phyloP scores from a whole-genome alignment of 441 rosid species.

The Gossypium schwendimanii region DNA sequence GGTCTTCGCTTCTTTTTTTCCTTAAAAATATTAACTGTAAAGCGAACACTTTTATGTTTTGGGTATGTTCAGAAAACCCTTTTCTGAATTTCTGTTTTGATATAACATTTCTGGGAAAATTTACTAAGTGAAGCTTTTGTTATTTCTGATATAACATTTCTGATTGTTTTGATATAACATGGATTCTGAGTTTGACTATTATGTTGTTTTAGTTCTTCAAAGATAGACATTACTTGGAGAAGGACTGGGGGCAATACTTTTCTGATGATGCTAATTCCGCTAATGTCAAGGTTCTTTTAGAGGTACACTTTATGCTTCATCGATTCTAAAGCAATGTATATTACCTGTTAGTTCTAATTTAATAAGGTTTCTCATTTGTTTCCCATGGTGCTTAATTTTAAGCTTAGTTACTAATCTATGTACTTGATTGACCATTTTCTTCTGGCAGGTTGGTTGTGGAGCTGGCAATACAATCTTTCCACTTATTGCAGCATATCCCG shows the following conservation, averaged over 20 bases:
- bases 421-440: not conserved
- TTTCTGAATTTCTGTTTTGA: not conserved
- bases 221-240: conserved; percentile 37
- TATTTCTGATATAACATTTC: too few species aligned
- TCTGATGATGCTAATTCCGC: conserved; percentile 14
- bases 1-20: conserved; percentile 10
- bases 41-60: not conserved
- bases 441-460: conserved; percentile 29
- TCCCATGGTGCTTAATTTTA: not conserved
- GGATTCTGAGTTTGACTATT: not conserved
- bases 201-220: conserved; percentile 25
- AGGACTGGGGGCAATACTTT: conserved; percentile 32
- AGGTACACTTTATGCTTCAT: conserved; percentile 17
- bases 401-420: not conserved
- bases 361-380: not conserved
- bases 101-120: not conserved
- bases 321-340: not conserved
- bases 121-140: not conserved
- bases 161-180: too few species aligned
- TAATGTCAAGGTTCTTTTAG: conserved; percentile 23
- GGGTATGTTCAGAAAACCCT: not conserved
- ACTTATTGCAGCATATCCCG: conserved; percentile 25
- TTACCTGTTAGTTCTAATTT: not conserved
- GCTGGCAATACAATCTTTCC: conserved; percentile 31
- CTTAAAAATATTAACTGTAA: not conserved